Conservation (phyloP, 2,329 filamentous ascomycete genomes). For the Zasmidium cellare region DNA sequence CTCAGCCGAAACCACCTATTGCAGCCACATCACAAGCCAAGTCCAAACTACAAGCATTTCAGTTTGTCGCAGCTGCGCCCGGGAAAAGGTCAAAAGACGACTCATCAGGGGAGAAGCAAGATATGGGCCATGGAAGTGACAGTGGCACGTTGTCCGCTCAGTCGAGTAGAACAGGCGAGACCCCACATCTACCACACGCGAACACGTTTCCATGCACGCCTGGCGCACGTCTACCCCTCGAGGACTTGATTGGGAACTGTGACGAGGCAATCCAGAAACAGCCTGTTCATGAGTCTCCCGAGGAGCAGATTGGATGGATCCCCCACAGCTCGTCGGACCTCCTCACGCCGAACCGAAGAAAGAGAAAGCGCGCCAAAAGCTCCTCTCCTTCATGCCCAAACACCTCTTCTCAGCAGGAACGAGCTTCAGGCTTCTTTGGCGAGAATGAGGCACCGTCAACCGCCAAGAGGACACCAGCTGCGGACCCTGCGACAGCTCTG, state of each 20-base stretch:
- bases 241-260: slow-evolving; percentile 61
- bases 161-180: slow-evolving; percentile 12
- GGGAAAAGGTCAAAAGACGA: not conserved
- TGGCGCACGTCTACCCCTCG: slow-evolving; percentile 58
- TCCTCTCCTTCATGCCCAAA: slow-evolving; percentile 44
- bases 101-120: slow-evolving; percentile 41
- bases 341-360: slow-evolving; percentile 42
- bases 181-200: slow-evolving; percentile 28
- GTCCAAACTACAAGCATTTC: slow-evolving; percentile 57
- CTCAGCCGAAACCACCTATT: slow-evolving; percentile 43
- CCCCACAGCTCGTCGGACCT: slow-evolving; percentile 44
- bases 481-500: slow-evolving; percentile 49
- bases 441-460: slow-evolving; percentile 19
- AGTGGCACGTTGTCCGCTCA: not conserved
- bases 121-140: slow-evolving; percentile 22
- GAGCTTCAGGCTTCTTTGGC: slow-evolving; percentile 30
- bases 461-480: slow-evolving; percentile 43
- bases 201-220: slow-evolving; percentile 57
- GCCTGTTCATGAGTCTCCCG: slow-evolving; percentile 54
- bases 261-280: slow-evolving; percentile 54
- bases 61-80: slow-evolving; percentile 45
- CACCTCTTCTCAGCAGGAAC: slow-evolving; percentile 40
- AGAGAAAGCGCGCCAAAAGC: slow-evolving; percentile 48
- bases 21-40: slow-evolving; percentile 55
- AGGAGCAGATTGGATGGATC: slow-evolving; percentile 63